These are phyloP conservation scores for Mycena galericulata DNA, from an alignment of 768 basidiomycete species.

Conservation along the genomic window DNA sequence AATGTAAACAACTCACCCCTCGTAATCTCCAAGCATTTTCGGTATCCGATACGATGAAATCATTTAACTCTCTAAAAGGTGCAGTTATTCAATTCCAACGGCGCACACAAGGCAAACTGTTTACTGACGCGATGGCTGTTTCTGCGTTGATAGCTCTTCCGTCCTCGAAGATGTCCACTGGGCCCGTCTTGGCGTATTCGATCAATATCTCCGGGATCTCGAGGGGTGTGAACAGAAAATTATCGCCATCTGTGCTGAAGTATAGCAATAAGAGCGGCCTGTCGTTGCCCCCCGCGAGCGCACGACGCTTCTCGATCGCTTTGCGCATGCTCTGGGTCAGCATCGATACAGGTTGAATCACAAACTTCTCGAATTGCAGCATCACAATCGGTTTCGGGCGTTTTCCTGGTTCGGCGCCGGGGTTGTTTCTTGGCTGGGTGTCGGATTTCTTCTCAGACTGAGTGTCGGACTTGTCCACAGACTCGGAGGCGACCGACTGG, in stretches of 20 bases:
- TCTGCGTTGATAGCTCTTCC: background rate
- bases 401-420: too few relatives aligned
- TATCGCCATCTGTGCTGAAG: conserved; percentile 27
- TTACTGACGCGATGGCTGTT: conserved; percentile 14
- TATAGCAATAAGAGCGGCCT: conserved; percentile 6
- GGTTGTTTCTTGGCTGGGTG: too few relatives aligned
- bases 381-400: conserved; percentile 5
- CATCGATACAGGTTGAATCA: conserved; percentile 7
- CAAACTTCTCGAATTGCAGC: conserved; percentile 26
- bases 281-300: background rate
- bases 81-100: background rate
- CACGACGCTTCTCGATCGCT: background rate
- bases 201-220: background rate
- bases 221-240: conserved; percentile 17
- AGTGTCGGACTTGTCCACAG: too few relatives aligned
- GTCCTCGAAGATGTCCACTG: conserved; percentile 22
- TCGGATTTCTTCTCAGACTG: too few relatives aligned
- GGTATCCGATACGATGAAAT: conserved; percentile 13
- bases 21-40: conserved; percentile 13
- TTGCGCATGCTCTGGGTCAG: background rate
- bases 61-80: conserved; percentile 13
- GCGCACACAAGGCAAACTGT: background rate
- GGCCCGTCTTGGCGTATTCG: background rate
- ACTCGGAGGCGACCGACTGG: too few relatives aligned
- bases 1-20: conserved; percentile 5